Conservation (phyloP, 768 basidiomycete species). For the Mycena albidolilacea region DNA sequence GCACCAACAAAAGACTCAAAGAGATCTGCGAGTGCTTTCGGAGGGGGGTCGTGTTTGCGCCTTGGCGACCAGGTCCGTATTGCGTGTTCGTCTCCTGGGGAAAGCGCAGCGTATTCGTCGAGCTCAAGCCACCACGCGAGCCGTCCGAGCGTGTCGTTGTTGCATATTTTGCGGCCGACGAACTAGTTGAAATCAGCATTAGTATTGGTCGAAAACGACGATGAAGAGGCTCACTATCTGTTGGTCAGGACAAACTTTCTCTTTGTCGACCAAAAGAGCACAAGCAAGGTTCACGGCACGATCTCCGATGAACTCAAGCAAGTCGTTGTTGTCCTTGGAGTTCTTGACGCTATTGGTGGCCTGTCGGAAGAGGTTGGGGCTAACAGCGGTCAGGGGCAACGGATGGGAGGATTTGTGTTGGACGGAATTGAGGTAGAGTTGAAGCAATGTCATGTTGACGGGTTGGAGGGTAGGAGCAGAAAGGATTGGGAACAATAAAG, state of each 20-base stretch:
- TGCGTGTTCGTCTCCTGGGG: conserved; percentile 33
- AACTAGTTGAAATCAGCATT: conserved; percentile 26
- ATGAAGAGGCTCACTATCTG: conserved; percentile 41
- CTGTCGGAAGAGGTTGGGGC: conserved; percentile 33
- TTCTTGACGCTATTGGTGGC: conserved; percentile 45
- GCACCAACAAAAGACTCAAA: conserved; percentile 52
- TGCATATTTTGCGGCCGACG: conserved; percentile 45
- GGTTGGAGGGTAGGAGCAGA: not conserved
- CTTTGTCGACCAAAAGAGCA: conserved; percentile 47
- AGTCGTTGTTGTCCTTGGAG: conserved; percentile 48
- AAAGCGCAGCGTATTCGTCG: conserved; percentile 45
- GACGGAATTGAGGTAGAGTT: conserved; percentile 26
- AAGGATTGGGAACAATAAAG: too few relatives aligned
- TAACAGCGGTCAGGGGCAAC: conserved; percentile 11
- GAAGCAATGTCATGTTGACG: conserved; percentile 23
- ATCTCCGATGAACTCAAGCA: conserved; percentile 53
- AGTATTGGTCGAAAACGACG: not conserved
- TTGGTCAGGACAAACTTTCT: conserved; percentile 47
- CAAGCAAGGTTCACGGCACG: conserved; percentile 49
- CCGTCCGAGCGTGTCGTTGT: conserved; percentile 51
- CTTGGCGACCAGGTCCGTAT: conserved; percentile 43
- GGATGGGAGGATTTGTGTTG: conserved; percentile 5
- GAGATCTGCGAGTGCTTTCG: conserved; percentile 51
- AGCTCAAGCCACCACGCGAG: conserved; percentile 47
- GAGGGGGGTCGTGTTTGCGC: conserved; percentile 39